A percentile compares a stretch with the other conserved stretches of the same genome.
phyloP scores from a whole-genome alignment of 2,329 filamentous ascomycete species.

The Trichoderma breve region DNA sequence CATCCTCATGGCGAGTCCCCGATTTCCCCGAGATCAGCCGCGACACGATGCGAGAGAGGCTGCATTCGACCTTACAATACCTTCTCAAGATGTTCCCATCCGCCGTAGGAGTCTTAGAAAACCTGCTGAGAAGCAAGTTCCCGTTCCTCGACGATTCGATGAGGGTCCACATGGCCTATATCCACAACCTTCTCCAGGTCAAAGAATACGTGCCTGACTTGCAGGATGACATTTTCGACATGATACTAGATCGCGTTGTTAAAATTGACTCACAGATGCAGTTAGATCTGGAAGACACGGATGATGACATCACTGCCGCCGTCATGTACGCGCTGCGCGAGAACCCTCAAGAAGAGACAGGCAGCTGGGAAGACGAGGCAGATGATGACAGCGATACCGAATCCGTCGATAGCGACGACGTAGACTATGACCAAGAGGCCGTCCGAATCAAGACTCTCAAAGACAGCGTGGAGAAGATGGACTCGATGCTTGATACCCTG shows the following conservation, averaged over 20 bases:
- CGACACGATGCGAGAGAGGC: slow-evolving; percentile 65
- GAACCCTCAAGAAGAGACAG: slow-evolving; percentile 26
- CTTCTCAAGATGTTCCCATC: slow-evolving; percentile 80
- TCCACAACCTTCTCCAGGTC: slow-evolving; percentile 77
- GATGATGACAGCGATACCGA: slow-evolving; percentile 68
- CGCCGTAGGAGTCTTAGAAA: slow-evolving; percentile 66
- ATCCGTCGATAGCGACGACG: slow-evolving; percentile 68
- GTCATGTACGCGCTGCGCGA: slow-evolving; percentile 55
- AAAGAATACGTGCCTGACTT: slow-evolving; percentile 76
- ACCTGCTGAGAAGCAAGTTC: slow-evolving; percentile 66
- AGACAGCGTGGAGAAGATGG: slow-evolving; percentile 85
- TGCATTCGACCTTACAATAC: slow-evolving; percentile 74
- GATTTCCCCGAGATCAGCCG: slow-evolving; percentile 60
- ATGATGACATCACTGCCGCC: slow-evolving; percentile 79
- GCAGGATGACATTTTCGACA: slow-evolving; percentile 73
- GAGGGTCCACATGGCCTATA: slow-evolving; percentile 80
- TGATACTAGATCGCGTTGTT: slow-evolving; percentile 82
- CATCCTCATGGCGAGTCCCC: slow-evolving; percentile 47
- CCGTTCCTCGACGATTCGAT: slow-evolving; percentile 75
- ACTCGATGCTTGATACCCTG: slow-evolving; percentile 81
- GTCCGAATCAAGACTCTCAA: slow-evolving; percentile 69
- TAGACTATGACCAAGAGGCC: slow-evolving; percentile 61
- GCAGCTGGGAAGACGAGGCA: slow-evolving; percentile 45
- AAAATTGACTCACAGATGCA: slow-evolving; percentile 96
- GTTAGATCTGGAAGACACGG: slow-evolving; percentile 85